phyloP scores from a whole-genome alignment of 768 basidiomycete genomes.

The Holtermanniella nyarrowii region DNA sequence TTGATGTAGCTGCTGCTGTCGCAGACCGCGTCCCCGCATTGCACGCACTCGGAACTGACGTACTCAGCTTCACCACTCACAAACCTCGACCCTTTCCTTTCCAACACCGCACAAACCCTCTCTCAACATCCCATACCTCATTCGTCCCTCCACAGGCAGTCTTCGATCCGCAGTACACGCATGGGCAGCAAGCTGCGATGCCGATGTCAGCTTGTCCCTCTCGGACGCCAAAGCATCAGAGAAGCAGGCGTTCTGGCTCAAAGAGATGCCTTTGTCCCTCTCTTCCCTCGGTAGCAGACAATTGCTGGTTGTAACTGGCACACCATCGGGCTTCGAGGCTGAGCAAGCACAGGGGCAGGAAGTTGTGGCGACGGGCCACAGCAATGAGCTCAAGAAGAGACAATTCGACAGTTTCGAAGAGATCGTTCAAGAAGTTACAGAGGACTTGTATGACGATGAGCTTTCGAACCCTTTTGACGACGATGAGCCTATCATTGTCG shows the following conservation, averaged over 20 bases:
- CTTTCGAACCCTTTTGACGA: neutral
- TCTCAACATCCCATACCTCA: constrained; percentile 34
- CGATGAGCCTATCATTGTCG: neutral
- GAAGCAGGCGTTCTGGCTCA: constrained; percentile 18
- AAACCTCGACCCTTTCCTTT: constrained; percentile 12
- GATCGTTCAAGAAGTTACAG: constrained; percentile 2
- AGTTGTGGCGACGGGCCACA: too few species aligned
- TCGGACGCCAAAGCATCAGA: constrained; percentile 1
- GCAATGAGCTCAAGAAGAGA: neutral
- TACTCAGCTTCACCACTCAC: constrained; percentile 27
- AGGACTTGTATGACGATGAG: neutral
- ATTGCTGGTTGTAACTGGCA: constrained; percentile 2
- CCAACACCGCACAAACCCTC: constrained; percentile 9
- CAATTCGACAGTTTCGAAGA: neutral
- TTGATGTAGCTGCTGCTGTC: too few species aligned
- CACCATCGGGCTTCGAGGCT: too few species aligned
- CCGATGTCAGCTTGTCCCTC: constrained; percentile 8
- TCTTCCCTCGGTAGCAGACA: too few species aligned
- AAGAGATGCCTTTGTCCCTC: neutral
- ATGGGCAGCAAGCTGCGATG: constrained; percentile 29
- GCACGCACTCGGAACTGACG: too few species aligned
- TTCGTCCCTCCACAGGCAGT: constrained; percentile 6
- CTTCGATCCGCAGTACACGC: constrained; percentile 13
- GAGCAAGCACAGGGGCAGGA: too few species aligned
- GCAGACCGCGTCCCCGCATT: too few species aligned